These are phyloP conservation scores for Phytophthora citrophthora DNA, from an alignment of 352 stramenopile genomes.

Conservation along the genomic window DNA sequence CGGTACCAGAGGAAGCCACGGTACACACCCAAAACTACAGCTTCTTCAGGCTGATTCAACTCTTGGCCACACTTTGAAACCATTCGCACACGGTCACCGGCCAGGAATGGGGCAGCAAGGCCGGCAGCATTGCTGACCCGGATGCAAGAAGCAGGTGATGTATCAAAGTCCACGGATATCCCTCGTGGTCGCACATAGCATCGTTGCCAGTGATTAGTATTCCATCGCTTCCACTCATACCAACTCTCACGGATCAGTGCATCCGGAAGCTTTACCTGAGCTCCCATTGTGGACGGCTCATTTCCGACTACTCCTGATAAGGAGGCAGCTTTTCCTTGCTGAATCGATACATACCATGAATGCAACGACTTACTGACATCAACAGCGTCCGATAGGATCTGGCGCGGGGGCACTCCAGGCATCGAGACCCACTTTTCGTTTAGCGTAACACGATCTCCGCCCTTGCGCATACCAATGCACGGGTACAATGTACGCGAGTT, in stretches of 20 bases:
- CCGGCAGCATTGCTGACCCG: slow-evolving; percentile 89
- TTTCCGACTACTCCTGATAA: slow-evolving; percentile 2
- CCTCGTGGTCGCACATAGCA: slow-evolving; percentile 82
- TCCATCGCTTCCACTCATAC: slow-evolving; percentile 87
- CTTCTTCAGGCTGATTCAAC: slow-evolving; percentile 97
- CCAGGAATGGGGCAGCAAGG: slow-evolving; percentile 89
- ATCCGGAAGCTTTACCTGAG: slow-evolving; percentile 56
- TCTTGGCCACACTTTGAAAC: slow-evolving; percentile 94
- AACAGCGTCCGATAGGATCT: slow-evolving; percentile 87
- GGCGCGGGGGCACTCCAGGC: slow-evolving; percentile 72
- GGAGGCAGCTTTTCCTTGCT: slow-evolving; percentile 37
- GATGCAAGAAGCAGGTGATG: slow-evolving; percentile 89
- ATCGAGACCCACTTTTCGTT: slow-evolving; percentile 95
- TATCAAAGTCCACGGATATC: slow-evolving; percentile 95
- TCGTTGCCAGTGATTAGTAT: slow-evolving; percentile 80
- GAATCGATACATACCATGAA: slow-evolving; percentile 74
- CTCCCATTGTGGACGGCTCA: slow-evolving; percentile 3
- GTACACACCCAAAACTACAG: slow-evolving; percentile 94
- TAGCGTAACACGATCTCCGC: slow-evolving; percentile 95
- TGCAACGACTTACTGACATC: slow-evolving; percentile 92
- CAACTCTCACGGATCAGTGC: slow-evolving; percentile 76
- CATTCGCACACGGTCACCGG: slow-evolving; percentile 94
- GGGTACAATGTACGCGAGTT: slow-evolving; percentile 93
- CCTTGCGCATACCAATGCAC: slow-evolving; percentile 96
- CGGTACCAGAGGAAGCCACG: slow-evolving; percentile 95